These are phyloP conservation scores for Drosera capensis DNA, from an alignment of 148 eudicot genomes.

Conservation along the genomic window DNA sequence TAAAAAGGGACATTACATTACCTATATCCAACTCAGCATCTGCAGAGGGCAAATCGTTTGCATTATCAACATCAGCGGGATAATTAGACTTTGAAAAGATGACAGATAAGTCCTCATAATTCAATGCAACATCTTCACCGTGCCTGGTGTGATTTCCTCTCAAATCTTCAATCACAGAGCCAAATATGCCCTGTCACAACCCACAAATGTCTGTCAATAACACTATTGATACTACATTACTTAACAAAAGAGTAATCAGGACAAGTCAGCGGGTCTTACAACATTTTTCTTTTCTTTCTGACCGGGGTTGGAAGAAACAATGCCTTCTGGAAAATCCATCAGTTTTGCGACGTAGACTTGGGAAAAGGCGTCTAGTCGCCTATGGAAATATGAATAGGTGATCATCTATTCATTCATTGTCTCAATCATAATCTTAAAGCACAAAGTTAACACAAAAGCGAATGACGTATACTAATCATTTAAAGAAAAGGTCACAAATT, in stretches of 20 bases:
- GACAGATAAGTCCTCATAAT: slow-evolving; percentile 42
- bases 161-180: slow-evolving; percentile 54
- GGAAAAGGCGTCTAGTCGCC: slow-evolving; percentile 43
- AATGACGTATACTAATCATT: too few species aligned
- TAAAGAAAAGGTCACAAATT: not conserved
- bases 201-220: too few species aligned
- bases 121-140: slow-evolving; percentile 29
- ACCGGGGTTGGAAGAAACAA: slow-evolving; percentile 20
- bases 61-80: slow-evolving; percentile 28
- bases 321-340: slow-evolving; percentile 20
- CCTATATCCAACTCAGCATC: slow-evolving; percentile 66
- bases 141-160: slow-evolving; percentile 37
- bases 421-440: too few species aligned
- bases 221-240: too few species aligned
- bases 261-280: too few species aligned
- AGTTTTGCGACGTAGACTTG: slow-evolving; percentile 45
- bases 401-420: too few species aligned
- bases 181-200: slow-evolving; percentile 54
- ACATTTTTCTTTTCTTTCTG: slow-evolving; percentile 96
- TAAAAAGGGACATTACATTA: slow-evolving; percentile 10
- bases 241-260: too few species aligned
- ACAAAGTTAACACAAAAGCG: too few species aligned
- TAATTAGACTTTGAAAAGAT: slow-evolving; percentile 57
- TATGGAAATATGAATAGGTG: too few species aligned
- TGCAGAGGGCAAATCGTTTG: slow-evolving; percentile 15